Evolutionary conservation across 1,139 yeast genomes (phyloP).

Genomic region (Hyphopichia pseudoburtonii): DNA sequence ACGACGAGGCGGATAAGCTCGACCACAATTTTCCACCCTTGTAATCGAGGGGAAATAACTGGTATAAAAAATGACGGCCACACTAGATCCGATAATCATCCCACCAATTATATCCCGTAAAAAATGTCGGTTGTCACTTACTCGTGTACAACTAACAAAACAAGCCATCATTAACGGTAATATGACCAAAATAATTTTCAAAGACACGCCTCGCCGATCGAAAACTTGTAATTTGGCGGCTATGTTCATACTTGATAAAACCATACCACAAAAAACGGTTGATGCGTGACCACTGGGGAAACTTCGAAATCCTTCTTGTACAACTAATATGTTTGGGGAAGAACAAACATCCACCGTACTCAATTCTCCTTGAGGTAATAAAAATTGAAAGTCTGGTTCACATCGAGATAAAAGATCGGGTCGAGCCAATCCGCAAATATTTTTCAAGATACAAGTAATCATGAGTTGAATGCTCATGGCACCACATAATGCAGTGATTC

Average conservation of each 20-base stretch:
- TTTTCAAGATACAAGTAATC: slow-evolving; percentile 44
- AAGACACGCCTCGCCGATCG: slow-evolving; percentile 36
- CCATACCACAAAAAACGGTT: slow-evolving; percentile 46
- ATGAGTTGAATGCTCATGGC: slow-evolving; percentile 40
- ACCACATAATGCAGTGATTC: slow-evolving; percentile 37
- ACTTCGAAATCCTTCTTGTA: slow-evolving; percentile 49
- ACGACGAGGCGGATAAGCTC: slow-evolving; percentile 50
- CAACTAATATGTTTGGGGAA: slow-evolving; percentile 21
- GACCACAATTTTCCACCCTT: slow-evolving; percentile 30
- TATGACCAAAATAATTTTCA: slow-evolving; percentile 33
- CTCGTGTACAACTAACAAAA: slow-evolving; percentile 41
- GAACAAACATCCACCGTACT: slow-evolving; percentile 38
- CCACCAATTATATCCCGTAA: slow-evolving; percentile 45
- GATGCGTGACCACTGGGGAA: slow-evolving; percentile 57
- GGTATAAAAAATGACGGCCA: slow-evolving; percentile 35
- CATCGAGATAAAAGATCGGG: slow-evolving; percentile 51
- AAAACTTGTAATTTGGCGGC: slow-evolving; percentile 37
- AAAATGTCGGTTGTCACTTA: slow-evolving; percentile 51
- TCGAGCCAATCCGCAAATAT: slow-evolving; percentile 44
- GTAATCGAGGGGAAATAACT: slow-evolving; percentile 44
- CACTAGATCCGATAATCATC: slow-evolving; percentile 33
- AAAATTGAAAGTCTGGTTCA: slow-evolving; percentile 24
- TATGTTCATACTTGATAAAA: slow-evolving; percentile 36
- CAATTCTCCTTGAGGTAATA: slow-evolving; percentile 18
- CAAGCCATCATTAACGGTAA: slow-evolving; percentile 38